These are phyloP conservation scores for Wickerhamiella pararugosa DNA, from an alignment of 1,139 yeast genomes.

Conservation along the genomic window DNA sequence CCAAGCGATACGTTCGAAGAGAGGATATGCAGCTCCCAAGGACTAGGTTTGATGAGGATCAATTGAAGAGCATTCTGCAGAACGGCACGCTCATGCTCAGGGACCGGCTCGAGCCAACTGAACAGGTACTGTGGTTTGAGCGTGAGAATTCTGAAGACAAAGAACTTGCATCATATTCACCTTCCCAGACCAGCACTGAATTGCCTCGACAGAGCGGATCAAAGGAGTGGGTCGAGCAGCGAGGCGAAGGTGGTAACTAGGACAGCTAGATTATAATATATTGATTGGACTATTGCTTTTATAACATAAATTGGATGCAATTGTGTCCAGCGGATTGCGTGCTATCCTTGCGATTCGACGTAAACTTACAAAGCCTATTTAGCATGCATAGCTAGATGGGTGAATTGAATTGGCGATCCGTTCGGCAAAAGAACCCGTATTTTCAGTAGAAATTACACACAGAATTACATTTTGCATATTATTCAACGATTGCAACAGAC, in stretches of 20 bases:
- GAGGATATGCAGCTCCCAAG: conserved; percentile 39
- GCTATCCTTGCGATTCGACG: no score
- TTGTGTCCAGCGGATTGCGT: no score
- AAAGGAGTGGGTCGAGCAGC: conserved; percentile 50
- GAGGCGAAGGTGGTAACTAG: conserved; percentile 59
- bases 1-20: conserved; percentile 48
- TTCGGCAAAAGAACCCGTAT: no score
- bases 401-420: no score
- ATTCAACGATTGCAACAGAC: no score
- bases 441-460: no score
- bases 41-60: conserved; percentile 29
- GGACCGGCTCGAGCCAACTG: conserved; percentile 21
- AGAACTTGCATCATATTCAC: conserved; percentile 23
- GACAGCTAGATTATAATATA: background rate
- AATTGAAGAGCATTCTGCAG: conserved; percentile 28
- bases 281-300: no score
- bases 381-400: no score
- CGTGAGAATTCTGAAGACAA: conserved; percentile 31
- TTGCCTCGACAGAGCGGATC: conserved; percentile 55
- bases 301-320: no score
- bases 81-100: conserved; percentile 31
- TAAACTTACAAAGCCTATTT: no score
- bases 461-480: no score
- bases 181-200: conserved; percentile 11
- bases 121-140: conserved; percentile 22